These are phyloP conservation scores for Choanephora cucurbitarum DNA, from an alignment of 371 early-diverging fungal genomes.

Conservation along the genomic window DNA sequence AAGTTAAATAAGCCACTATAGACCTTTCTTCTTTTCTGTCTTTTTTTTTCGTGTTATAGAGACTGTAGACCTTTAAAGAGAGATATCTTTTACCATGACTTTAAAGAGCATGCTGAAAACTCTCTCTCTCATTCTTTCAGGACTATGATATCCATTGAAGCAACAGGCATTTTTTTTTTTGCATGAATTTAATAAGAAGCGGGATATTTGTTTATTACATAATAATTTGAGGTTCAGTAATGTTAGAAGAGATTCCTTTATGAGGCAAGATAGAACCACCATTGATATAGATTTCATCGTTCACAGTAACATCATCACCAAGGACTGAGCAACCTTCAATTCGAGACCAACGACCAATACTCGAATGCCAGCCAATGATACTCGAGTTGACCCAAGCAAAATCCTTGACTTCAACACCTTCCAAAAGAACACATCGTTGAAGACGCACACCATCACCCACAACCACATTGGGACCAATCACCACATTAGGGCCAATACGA, in stretches of 20 bases:
- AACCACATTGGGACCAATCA: slow-evolving; percentile 89
- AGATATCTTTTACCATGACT: no score
- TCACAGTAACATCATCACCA: slow-evolving; percentile 93
- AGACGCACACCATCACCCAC: slow-evolving; percentile 96
- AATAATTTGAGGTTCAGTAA: slow-evolving; percentile 92
- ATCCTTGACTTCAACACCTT: slow-evolving; percentile 85
- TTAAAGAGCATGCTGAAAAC: no score
- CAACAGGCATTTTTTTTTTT: no score
- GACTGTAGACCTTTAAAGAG: no score
- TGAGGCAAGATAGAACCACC: slow-evolving; percentile 94
- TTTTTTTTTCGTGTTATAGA: no score
- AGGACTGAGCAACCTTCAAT: slow-evolving; percentile 92
- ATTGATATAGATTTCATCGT: slow-evolving; percentile 92
- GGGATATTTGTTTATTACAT: no score
- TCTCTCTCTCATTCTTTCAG: no score
- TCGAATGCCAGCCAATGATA: slow-evolving; percentile 98
- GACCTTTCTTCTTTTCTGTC: no score
- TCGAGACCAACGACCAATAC: slow-evolving; percentile 91
- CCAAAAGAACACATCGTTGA: slow-evolving; percentile 88
- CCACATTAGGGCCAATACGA: slow-evolving; percentile 95
- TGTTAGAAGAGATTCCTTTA: slow-evolving; percentile 83
- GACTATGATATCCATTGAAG: no score
- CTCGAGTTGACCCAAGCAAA: slow-evolving; percentile 88
- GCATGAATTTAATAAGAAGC: no score
- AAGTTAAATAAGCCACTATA: no score